Conservation (phyloP, 768 basidiomycete species). For the Gyrodon lividus region DNA sequence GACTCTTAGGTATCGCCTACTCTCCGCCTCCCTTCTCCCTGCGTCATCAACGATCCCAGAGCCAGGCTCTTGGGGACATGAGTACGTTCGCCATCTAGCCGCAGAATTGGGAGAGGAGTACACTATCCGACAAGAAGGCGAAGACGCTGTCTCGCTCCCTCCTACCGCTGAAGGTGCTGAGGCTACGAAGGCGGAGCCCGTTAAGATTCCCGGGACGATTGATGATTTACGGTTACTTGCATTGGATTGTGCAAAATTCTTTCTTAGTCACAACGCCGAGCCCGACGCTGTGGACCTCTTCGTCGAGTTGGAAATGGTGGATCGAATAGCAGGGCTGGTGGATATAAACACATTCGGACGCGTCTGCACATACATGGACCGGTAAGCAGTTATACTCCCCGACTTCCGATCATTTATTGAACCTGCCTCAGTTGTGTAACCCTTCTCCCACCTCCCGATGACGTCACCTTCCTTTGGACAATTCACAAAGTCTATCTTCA, state of each 20-base stretch:
- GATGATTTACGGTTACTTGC: conserved; percentile 79
- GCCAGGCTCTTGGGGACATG: conserved; percentile 98
- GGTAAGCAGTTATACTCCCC: conserved; percentile 44
- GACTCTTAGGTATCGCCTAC: conserved; percentile 88
- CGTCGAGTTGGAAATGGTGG: conserved; percentile 89
- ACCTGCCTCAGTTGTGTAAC: conserved; percentile 65
- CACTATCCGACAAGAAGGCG: conserved; percentile 60
- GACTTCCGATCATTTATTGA: conserved; percentile 3
- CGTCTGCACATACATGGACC: conserved; percentile 95
- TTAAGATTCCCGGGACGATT: conserved; percentile 48
- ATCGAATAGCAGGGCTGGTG: conserved; percentile 71
- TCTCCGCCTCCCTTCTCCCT: conserved; percentile 70
- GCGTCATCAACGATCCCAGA: conserved; percentile 69
- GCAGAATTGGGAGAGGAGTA: conserved; percentile 97
- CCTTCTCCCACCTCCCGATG: conserved; percentile 90
- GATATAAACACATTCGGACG: conserved; percentile 86
- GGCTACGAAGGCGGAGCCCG: conserved; percentile 30
- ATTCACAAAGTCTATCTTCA: conserved; percentile 88
- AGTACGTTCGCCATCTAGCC: conserved; percentile 96
- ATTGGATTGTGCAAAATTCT: conserved; percentile 82
- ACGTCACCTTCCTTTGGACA: conserved; percentile 82
- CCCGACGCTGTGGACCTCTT: conserved; percentile 96
- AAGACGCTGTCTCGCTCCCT: conserved; percentile 26
- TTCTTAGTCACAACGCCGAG: conserved; percentile 93
- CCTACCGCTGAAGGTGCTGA: conserved; percentile 30